A percentile compares a stretch with the other conserved stretches of the same genome.
Evolutionary conservation across 176 grass and related monocot species (phyloP).

Genomic region (Rhynchospora pubera): DNA sequence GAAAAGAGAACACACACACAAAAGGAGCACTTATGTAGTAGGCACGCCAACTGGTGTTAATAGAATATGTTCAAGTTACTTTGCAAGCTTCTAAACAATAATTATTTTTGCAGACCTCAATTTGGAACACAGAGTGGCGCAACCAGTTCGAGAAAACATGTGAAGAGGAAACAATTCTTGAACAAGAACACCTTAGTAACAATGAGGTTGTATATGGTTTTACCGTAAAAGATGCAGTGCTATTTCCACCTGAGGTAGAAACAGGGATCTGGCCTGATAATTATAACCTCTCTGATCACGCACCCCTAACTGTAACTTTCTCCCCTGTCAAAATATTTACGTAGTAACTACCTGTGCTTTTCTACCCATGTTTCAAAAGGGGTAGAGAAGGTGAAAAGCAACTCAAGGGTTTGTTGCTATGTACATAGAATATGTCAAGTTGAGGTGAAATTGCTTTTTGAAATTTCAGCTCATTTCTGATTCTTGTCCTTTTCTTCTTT

Average conservation of each 20-base stretch:
- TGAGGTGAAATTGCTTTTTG: conserved; percentile 18
- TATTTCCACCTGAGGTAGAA: conserved; percentile 82
- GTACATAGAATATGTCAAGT: background rate
- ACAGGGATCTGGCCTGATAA: conserved; percentile 84
- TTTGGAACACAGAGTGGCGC: conserved; percentile 9
- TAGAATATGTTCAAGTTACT: no score
- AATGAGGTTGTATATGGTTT: conserved; percentile 46
- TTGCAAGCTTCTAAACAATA: conserved; percentile 1
- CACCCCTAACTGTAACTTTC: conserved; percentile 79
- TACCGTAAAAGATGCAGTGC: conserved; percentile 73
- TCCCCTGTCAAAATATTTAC: conserved; percentile 53
- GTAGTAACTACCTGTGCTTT: background rate
- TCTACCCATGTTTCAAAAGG: background rate
- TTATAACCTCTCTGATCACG: conserved; percentile 88
- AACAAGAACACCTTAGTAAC: conserved; percentile 10
- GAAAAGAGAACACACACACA: background rate
- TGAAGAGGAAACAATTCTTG: background rate
- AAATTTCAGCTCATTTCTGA: conserved; percentile 12
- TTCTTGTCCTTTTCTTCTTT: background rate
- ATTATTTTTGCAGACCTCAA: conserved; percentile 3
- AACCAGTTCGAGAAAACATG: background rate
- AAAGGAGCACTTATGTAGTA: background rate
- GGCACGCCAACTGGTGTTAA: background rate
- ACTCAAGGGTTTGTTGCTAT: conserved; percentile 10
- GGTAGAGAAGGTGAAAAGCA: background rate